Base-by-base conservation (phyloP, 371 early-diverging fungal genomes). In the Rhizopus stolonifer region DNA sequence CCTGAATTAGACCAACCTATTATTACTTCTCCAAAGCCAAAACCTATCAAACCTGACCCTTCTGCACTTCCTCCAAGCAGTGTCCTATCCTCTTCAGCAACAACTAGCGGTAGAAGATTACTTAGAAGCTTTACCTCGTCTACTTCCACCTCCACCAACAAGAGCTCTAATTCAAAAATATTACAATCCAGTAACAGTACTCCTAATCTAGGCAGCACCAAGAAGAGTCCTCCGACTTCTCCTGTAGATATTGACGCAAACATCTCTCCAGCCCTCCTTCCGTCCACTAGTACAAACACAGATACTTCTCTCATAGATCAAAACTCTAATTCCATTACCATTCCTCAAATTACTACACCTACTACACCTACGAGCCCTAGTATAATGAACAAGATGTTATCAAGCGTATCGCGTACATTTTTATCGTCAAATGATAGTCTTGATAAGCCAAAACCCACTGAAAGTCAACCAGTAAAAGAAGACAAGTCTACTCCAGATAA, bases 101-200 rank as follows among this genome's bases (percentile, higher is more conserved):
- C 29, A 33, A 46, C 33, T 21, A 47, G 18, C 10, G 61, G 42
- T 24, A 50, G 72, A 15, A 46, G 70, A 23, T 50, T 72, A 7
- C 51, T 75, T 1, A 57, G 76, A 23, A 71, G 72, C 54, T 68
- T 75, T 32, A 75, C 76, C 17, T 67, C 72, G 4, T 57, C 69
- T 15, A 46, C 52, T 24, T 40, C 52, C n/a, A 38, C 34, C 7
- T 19, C 31, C 14, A 38, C 32, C 46, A 43, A 13, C 36, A 31
- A 32, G 14, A 26, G 19, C 7, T 9, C 42, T 4, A n/a, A 11
- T 9, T 8, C 42, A 18, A 42, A 52, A 51, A 25, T 52, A 8
- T 13, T 57, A 8, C 1, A 36, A 14, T 36, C 58, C 2, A 29
- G 26, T 10, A 39, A 38, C 15, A 58, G 58, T 18, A 40, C 58